Conservation (phyloP, 805 yeast species). For the Wickerhamomyces strasburgensis region DNA sequence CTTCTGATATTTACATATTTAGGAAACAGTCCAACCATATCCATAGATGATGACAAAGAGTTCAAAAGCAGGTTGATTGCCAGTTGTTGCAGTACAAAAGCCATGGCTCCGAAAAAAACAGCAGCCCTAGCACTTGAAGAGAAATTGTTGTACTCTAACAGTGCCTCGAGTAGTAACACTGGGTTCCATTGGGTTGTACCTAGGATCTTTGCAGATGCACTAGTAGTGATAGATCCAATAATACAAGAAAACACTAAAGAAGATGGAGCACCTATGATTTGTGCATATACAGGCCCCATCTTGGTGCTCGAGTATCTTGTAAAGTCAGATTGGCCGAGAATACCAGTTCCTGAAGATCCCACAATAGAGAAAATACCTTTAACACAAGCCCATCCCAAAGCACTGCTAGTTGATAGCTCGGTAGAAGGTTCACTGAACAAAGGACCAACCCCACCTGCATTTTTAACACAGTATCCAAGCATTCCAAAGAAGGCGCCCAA, state of each 20-base stretch:
- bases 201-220: conserved; percentile 25
- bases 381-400: conserved; percentile 27
- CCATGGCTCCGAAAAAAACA: conserved; percentile 26
- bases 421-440: conserved; percentile 12
- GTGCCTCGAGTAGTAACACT: conserved; percentile 16
- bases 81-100: conserved; percentile 28
- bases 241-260: conserved; percentile 28
- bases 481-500: conserved; percentile 29
- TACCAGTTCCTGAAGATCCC: conserved; percentile 27
- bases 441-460: conserved; percentile 27
- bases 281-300: conserved; percentile 23
- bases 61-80: conserved; percentile 28
- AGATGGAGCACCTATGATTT: conserved; percentile 24
- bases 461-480: conserved; percentile 25
- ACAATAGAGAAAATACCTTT: conserved; percentile 23
- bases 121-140: conserved; percentile 27
- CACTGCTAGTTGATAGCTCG: conserved; percentile 4
- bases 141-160: conserved; percentile 19
- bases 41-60: conserved; percentile 23
- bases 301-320: conserved; percentile 27
- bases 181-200: conserved; percentile 30
- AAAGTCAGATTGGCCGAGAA: conserved; percentile 31
- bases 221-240: conserved; percentile 28
- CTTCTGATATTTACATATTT: conserved; percentile 29
- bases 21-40: conserved; percentile 22